Percentiles rank a stretch among this genome's conserved stretches.
phyloP scores from a whole-genome alignment of 352 stramenopile species.

The Pythium insidiosum region DNA sequence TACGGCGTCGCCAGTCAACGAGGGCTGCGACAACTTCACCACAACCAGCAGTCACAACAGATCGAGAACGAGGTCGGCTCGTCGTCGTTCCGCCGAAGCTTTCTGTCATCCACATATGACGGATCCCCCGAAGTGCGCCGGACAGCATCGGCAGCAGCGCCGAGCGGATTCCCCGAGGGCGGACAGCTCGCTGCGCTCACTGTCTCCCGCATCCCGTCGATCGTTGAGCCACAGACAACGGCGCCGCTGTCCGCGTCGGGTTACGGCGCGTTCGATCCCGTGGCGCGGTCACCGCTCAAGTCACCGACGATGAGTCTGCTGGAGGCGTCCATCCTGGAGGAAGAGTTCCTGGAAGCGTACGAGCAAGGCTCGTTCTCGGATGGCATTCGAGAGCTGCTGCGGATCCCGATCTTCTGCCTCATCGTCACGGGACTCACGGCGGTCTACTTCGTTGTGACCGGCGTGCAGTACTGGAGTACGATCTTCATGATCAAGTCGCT shows the following conservation, averaged over 20 bases:
- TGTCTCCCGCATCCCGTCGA: slow-evolving; percentile 17
- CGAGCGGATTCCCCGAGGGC: neutral
- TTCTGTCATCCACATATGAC: slow-evolving; percentile 8
- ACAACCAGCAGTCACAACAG: slow-evolving; percentile 68
- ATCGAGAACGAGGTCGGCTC: slow-evolving; percentile 41
- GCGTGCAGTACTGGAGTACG: slow-evolving; percentile 83
- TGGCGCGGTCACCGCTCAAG: slow-evolving; percentile 20
- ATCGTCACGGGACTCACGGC: slow-evolving; percentile 72
- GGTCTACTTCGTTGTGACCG: slow-evolving; percentile 83
- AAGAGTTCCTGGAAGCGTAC: slow-evolving; percentile 67
- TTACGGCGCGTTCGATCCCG: slow-evolving; percentile 51
- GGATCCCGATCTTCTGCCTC: slow-evolving; percentile 69
- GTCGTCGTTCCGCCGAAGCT: slow-evolving; percentile 21
- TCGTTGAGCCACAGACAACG: too few relatives aligned
- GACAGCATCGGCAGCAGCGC: neutral
- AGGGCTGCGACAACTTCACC: slow-evolving; percentile 57
- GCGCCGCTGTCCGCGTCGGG: slow-evolving; percentile 19
- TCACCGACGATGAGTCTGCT: slow-evolving; percentile 46
- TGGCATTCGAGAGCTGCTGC: slow-evolving; percentile 45
- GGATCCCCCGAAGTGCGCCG: slow-evolving; percentile 13
- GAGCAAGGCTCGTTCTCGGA: slow-evolving; percentile 62
- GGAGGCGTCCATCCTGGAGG: slow-evolving; percentile 59
- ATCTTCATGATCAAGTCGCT: slow-evolving; percentile 87
- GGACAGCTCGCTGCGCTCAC: slow-evolving; percentile 4
- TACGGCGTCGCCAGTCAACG: slow-evolving; percentile 58